Evolutionary conservation across 1,139 yeast species (phyloP).

Genomic region (Kodamaea arcana): DNA sequence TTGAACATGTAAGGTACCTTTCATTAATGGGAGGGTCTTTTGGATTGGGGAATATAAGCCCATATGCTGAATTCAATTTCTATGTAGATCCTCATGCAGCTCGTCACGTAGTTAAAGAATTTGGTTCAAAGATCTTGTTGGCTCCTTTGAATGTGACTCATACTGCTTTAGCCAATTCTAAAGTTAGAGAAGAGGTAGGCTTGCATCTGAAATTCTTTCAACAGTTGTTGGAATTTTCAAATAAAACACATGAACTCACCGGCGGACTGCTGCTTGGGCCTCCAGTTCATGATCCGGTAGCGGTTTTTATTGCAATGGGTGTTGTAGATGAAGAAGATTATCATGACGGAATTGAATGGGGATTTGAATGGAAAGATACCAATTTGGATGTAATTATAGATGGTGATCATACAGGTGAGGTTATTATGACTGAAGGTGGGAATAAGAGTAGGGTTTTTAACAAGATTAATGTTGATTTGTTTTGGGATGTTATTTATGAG

Average conservation of each 20-base stretch:
- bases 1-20: constrained; percentile 42
- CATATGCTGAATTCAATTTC: constrained; percentile 74
- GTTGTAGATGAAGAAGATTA: constrained; percentile 27
- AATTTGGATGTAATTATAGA: constrained; percentile 21
- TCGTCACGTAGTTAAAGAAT: constrained; percentile 46
- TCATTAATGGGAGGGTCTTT: constrained; percentile 80
- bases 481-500: constrained; percentile 40
- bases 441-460: constrained; percentile 40
- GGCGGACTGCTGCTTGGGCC: constrained; percentile 57
- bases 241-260: constrained; percentile 41
- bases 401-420: constrained; percentile 34
- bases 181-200: constrained; percentile 37
- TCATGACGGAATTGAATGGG: constrained; percentile 24
- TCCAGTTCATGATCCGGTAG: constrained; percentile 80
- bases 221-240: constrained; percentile 52
- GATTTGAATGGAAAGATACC: constrained; percentile 22
- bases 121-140: constrained; percentile 49
- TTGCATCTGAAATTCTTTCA: constrained; percentile 50
- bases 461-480: constrained; percentile 38
- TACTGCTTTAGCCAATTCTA: constrained; percentile 54
- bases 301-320: constrained; percentile 58
- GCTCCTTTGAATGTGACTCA: constrained; percentile 73
- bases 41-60: constrained; percentile 40
- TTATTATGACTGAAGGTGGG: constrained; percentile 29
- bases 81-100: constrained; percentile 79